phyloP scores from a whole-genome alignment of 2,329 filamentous ascomycete species.

The Coniella lustricola region DNA sequence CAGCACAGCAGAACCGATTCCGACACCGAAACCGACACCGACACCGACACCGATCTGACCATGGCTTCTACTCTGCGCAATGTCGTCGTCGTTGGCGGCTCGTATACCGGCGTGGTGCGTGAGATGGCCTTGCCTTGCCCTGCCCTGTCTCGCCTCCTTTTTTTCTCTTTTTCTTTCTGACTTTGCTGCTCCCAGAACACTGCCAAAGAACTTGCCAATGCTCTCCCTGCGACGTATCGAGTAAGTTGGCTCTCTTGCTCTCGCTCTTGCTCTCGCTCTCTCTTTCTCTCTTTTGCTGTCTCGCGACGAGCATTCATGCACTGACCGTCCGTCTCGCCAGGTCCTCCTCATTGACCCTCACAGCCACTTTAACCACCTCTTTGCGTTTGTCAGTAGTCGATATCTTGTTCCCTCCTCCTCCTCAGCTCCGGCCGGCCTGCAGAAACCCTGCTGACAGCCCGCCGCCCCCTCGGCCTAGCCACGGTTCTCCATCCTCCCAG shows the following conservation, averaged over 20 bases:
- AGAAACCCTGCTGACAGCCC: neutral
- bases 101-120: slow-evolving; percentile 35
- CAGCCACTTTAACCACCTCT: slow-evolving; percentile 42
- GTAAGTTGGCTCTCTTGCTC: too few relatives aligned
- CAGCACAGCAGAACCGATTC: too few relatives aligned
- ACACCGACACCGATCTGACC: neutral
- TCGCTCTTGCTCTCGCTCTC: too few relatives aligned
- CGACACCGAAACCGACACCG: neutral
- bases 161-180: neutral
- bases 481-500: slow-evolving; percentile 35
- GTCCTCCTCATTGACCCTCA: slow-evolving; percentile 40
- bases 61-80: slow-evolving; percentile 26
- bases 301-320: neutral
- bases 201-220: slow-evolving; percentile 29
- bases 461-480: slow-evolving; percentile 23
- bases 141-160: neutral
- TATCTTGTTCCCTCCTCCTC: neutral
- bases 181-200: slow-evolving; percentile 20
- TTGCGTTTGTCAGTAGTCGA: slow-evolving; percentile 30
- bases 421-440: neutral
- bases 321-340: slow-evolving; percentile 14
- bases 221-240: slow-evolving; percentile 30
- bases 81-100: slow-evolving; percentile 39
- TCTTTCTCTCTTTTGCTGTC: too few relatives aligned
- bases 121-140: too few relatives aligned